Base-by-base conservation (phyloP, 768 basidiomycete genomes). In the Tricholoma saponaceum region DNA sequence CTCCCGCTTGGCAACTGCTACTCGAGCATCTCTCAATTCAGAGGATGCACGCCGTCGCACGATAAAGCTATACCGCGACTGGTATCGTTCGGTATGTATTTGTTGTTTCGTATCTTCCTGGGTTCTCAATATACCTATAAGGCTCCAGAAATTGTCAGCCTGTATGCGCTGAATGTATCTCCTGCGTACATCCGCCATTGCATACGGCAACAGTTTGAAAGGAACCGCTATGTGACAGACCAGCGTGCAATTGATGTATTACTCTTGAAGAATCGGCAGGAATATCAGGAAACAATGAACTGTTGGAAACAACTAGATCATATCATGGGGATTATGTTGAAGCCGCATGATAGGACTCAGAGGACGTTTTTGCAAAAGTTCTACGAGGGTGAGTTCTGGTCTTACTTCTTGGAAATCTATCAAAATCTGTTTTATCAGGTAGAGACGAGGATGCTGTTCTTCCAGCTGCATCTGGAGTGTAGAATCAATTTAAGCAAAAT, bases 271-370 rank as follows among this genome's bases (percentile, higher is more conserved):
- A 80, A 83, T 53, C 78, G 85, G 61, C 89, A 86, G 74, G 94
- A 98, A 63, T 92, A 85, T 67, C 96, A 98, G 78, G 96, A 98
- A 79, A 88, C 89, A 53, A 79, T 97, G 79, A 98, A 98, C 69
- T 83, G 82, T 65, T 98, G 95, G 95, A 95, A 95, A 68, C 89
- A 91, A 76, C 81, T 78, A 43, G 89, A 92, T 59, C 91, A 94
- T 67, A 76, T 94, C 28, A 72, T 86, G 70, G 90, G 90, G 2
- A 81, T 90, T 32, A 69, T 92, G 51, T 71, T 92, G 58, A 70
- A 80, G 59, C 74, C 77, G 7, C 72, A 74, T 60, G 70, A 73
- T 28, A 62, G 68, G 55, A 73, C 78, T 0, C 74, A 79, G 54
- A 77, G 80, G 58, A 82, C 86, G 20, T 93, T 94, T 69, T 73